Conservation (phyloP, 2,329 filamentous ascomycete genomes). For the Aureobasidium sp. region DNA sequence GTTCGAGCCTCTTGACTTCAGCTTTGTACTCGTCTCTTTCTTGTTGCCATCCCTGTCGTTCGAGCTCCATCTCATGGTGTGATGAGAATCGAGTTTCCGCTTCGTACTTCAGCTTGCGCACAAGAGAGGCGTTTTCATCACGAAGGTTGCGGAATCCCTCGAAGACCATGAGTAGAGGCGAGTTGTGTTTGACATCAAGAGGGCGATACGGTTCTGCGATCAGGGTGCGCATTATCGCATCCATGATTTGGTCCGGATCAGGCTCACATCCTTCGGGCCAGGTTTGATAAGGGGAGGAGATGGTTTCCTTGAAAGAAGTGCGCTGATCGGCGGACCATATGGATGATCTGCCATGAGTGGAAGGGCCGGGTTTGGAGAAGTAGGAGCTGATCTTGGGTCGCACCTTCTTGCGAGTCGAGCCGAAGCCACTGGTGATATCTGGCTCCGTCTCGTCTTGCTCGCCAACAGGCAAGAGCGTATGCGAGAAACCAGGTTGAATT, state of each 20-base stretch:
- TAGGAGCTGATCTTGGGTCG: conserved; percentile 33
- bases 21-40: conserved; percentile 29
- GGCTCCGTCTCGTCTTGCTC: conserved; percentile 16
- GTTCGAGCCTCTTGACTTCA: conserved; percentile 36
- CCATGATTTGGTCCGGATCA: conserved; percentile 17
- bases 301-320: neutral
- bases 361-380: conserved; percentile 25
- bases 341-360: conserved; percentile 14
- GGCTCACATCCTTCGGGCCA: neutral
- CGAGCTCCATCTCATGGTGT: conserved; percentile 19
- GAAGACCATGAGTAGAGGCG: conserved; percentile 32
- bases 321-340: neutral
- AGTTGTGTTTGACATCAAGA: conserved; percentile 26
- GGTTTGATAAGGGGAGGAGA: neutral
- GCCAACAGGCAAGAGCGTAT: conserved; percentile 20
- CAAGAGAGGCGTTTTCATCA: conserved; percentile 26
- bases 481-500: conserved; percentile 23
- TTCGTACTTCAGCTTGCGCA: conserved; percentile 22
- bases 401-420: conserved; percentile 25
- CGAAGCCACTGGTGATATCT: conserved; percentile 23
- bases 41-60: conserved; percentile 25
- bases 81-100: conserved; percentile 16
- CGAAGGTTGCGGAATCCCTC: conserved; percentile 31
- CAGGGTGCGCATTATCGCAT: conserved; percentile 23
- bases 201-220: conserved; percentile 21